phyloP scores from a whole-genome alignment of 2,329 filamentous ascomycete species.

The Pseudogymnoascus sp. region DNA sequence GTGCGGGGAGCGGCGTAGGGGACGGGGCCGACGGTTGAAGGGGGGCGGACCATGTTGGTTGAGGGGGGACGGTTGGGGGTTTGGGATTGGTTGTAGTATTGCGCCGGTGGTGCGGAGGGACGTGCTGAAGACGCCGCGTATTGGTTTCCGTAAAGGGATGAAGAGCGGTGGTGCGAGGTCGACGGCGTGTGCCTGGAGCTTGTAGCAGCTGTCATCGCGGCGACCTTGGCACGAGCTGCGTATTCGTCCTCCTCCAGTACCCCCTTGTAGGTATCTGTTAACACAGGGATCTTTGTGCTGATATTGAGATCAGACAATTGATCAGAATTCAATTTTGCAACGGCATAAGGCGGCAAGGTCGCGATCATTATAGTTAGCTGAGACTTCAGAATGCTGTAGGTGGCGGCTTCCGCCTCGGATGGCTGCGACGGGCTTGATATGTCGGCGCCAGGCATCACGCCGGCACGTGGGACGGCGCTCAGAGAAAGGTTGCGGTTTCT shows the following conservation, averaged over 20 bases:
- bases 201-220: slow-evolving; percentile 14
- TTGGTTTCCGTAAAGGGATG: slow-evolving; percentile 27
- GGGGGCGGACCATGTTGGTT: slow-evolving; percentile 21
- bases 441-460: slow-evolving; percentile 55
- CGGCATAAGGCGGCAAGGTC: slow-evolving; percentile 45
- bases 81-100: slow-evolving; percentile 21
- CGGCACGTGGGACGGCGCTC: slow-evolving; percentile 43
- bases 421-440: slow-evolving; percentile 61
- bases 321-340: slow-evolving; percentile 48
- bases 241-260: slow-evolving; percentile 46
- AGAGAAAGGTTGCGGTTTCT: slow-evolving; percentile 67
- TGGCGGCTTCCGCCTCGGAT: slow-evolving; percentile 44
- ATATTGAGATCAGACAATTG: slow-evolving; percentile 45
- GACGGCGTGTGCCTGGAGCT: slow-evolving; percentile 17
- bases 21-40: slow-evolving; percentile 19
- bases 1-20: slow-evolving; percentile 22
- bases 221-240: slow-evolving; percentile 21
- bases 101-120: slow-evolving; percentile 10
- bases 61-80: slow-evolving; percentile 24
- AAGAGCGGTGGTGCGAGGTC: slow-evolving; percentile 19
- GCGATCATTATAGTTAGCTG: slow-evolving; percentile 44
- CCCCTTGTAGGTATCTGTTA: slow-evolving; percentile 39
- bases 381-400: slow-evolving; percentile 43
- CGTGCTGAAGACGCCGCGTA: slow-evolving; percentile 22
- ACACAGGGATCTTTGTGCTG: slow-evolving; percentile 41